phyloP scores from a whole-genome alignment of 148 eudicot genomes.

The Oxyria digyna region DNA sequence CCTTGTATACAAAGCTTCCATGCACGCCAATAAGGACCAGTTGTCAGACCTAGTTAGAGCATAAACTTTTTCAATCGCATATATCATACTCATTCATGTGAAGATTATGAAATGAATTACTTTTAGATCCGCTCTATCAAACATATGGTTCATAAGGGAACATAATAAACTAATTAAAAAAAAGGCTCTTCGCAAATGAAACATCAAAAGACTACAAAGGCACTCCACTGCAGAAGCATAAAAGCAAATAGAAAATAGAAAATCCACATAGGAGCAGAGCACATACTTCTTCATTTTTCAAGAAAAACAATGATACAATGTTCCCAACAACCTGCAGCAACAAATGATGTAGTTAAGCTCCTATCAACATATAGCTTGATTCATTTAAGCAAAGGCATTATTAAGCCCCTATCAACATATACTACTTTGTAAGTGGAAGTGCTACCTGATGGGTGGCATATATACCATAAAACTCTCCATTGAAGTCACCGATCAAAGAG shows the following conservation, averaged over 20 bases:
- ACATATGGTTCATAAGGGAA: neutral
- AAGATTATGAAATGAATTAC: neutral
- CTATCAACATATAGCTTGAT: neutral
- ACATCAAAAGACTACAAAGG: neutral
- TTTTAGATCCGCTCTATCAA: neutral
- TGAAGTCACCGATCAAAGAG: slow-evolving; percentile 79
- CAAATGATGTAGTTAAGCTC: neutral
- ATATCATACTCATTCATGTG: neutral
- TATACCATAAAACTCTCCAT: slow-evolving; percentile 88
- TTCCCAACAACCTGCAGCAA: slow-evolving; percentile 68
- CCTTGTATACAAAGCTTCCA: neutral
- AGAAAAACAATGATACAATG: slow-evolving; percentile 57
- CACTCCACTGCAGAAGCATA: neutral
- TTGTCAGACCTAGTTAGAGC: neutral
- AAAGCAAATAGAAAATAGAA: neutral
- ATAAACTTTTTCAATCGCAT: neutral
- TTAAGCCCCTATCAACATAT: neutral
- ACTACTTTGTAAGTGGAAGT: neutral
- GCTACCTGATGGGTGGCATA: slow-evolving; percentile 82
- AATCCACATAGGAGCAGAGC: neutral
- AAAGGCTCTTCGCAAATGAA: neutral
- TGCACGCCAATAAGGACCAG: neutral
- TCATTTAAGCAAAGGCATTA: neutral
- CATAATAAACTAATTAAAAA: neutral
- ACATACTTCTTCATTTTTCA: slow-evolving; percentile 62